Base-by-base conservation (phyloP, 2,329 filamentous ascomycete species). In the Monosporascus sp. region DNA sequence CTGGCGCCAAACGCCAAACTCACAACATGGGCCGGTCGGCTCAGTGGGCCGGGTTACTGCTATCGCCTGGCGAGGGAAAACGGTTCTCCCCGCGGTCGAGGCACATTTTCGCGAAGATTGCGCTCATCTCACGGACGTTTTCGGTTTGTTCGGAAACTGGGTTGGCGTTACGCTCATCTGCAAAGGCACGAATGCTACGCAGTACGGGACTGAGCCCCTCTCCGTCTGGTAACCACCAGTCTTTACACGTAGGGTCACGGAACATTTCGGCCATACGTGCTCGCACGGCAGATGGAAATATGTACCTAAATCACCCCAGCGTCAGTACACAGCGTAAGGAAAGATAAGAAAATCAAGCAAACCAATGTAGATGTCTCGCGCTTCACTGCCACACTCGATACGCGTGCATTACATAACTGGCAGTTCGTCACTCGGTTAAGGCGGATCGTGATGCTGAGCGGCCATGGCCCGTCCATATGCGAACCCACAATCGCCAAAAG, bases 221-320 rank as follows among this genome's bases (percentile, higher is more conserved):
- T 57, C 90, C 83, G 67, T 94, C 81, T 2, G 91, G 89, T 3
- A 97, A 80, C 94, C 94, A 99, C 90, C 91, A 97, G 53, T 86
- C 79, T 45, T 82, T 82, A 50, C 91, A 83, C 20, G 85, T 83
- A 15, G 83, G 79, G 44, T 89, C 81, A 54, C 81, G 76, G 78
- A 94, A 96, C 24, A 90, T 69, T 47, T 88, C 80, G 34, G 88
- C 84, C 80, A 97, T 87, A 59, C 86, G 85, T 34, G 74, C 77
- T 53, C 93, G 86, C 62, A 93, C 85, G 14, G 82, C 82, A 31
- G 83, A 75, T 1, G 92, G 87, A 60, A 90, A 92, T 24, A 96
- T 88, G 67, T 95, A 96, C 39, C 93, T 97, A 52, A 25, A 41
- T 11, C 17, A n/a, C 25, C 6, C 20, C 14, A 15, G 14, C 14